Evolutionary conservation across 2,329 filamentous ascomycete species (phyloP), one percentile per base, ranked within the genome.

Genomic region (Leptographium flavum): DNA sequence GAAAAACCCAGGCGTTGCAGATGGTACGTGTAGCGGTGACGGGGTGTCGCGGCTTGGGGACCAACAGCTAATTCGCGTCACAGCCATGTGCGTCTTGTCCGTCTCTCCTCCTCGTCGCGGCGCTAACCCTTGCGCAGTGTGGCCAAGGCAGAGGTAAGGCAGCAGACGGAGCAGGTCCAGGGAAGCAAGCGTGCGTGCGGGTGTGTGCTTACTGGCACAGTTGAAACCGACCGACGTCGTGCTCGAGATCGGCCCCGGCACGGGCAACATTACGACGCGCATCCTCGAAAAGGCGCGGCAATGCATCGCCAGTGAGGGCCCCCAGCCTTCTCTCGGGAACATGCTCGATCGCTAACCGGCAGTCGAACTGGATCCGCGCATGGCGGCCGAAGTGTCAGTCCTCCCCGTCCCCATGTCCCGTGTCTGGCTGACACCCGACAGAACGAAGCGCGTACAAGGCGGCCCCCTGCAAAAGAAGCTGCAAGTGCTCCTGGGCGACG

Each of bases 311-410:
- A 52, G 54, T 55, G 50, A 31, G 52, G 19, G 2, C 8, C 14
- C 11, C 6, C 8, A 1, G 3, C 8, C n/a, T 23, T 5, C 9
- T 9, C 4, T 36, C 14, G 2, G 6, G 21, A 36, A 15, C n/a
- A 36, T 5, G 4, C 33, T 32, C 11, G 2, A 5, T 8, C 4
- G 22, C n/a, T 35, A 28, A 32, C 28, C 14, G 3, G 13, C 38
- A 59, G 85, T 95, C 42, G 92, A 98, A 67, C 74, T 95, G 61
- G 92, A 98, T 65, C 88, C 92, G 19, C 75, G 92, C 58, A 96
- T 96, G 92, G 87, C 87, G 13, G 90, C 90, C 48, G 92, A 96
- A 66, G 75, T 95, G 51, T 53, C 28, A 92, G 86, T 81, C 79
- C 2, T 21, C 4, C 2, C 27, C 8, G 27, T 9, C 27, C 27